Base-by-base conservation (phyloP, 148 eudicot species). In the Gaultheria prostrata region DNA sequence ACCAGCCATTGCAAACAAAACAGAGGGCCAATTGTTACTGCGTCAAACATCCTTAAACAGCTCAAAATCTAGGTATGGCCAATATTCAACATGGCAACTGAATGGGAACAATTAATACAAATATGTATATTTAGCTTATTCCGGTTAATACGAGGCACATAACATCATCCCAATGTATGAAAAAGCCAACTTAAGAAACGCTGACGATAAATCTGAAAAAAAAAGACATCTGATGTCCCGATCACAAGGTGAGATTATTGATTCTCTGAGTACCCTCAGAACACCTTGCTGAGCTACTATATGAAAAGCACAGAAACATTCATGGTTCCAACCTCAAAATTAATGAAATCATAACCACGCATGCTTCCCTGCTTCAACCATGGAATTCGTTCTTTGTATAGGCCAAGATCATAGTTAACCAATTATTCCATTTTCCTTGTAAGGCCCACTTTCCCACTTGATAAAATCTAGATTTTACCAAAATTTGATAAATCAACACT, bases 21-120 rank as follows among this genome's bases (percentile, higher is more conserved):
- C 93, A 28, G 94, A 91, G 6, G 98, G 94, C 95, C 93, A 95
- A 71, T 94, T 95, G 86, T 92, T 91, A n/a, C 97, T 93, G 91
- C 85, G 82, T 45, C 79, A 46, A 73, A 67, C 18, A 54, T n/a
- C 56, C 61, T 50, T 20, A n/a, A n/a, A 8, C 39, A 15, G 18
- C 78, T 53, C 78, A 78, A 75, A 61, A 84, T 77, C 81, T 84
- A 50, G 54, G 46, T 43, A 70, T 7, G 17, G 46, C 21, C 21
- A 18, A 43, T 35, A 57, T 56, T 35, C 53, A 21, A 57, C 51
- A 1, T 45, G 24, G 39, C 17, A 63, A 35, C 28, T 57, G 13
- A 43, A 24, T 1, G 1, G 43, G 32, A 43, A 26, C 33, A 63
- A 20, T 28, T 5, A 21, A 21, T 35, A 21, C 49, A 20, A 46